Base-by-base conservation (phyloP, 2,329 filamentous ascomycete species). In the Chaetomiaceae sp. region DNA sequence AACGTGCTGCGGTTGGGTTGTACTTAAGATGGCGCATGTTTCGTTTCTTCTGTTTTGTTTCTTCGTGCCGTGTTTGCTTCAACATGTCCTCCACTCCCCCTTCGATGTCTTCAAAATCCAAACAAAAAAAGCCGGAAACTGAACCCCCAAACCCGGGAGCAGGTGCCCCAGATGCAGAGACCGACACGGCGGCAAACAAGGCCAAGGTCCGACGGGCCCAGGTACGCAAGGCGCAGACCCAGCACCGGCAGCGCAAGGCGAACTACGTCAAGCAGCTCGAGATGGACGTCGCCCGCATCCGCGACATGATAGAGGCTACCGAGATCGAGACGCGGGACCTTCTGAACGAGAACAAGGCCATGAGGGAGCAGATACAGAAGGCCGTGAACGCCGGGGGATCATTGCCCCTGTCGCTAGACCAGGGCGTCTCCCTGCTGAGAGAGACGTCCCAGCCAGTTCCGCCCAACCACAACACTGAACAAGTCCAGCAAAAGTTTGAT, bases 201-300 rank as follows among this genome's bases (percentile, higher is more conserved):
- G 68, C 74, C 20, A 70, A 75, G 60, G 56, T 69, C 14, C 74
- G 78, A 4, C 73, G 78, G 0, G 73, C 73, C 3, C 78, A 81
- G 57, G 78, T 81, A 47, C 67, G 77, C 2, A 72, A 70, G 20
- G 78, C 78, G 2, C 78, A 81, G 69, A 73, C 75, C 33, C 73
- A 79, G 62, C 78, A 81, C 59, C 76, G 78, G 14, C 74, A 78
- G 63, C 75, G 78, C 61, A 81, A 80, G 61, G 76, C 75, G 46
- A 75, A 80, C 62, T 79, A 81, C 62, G 71, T 76, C 57, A 75
- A 73, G 61, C 69, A 80, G 66, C 73, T 81, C 27, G 78, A 81
- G 67, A 66, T 73, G 55, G 77, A 81, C 59, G 66, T 77, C 16
- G 68, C 71, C 13, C 68, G 70, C 56, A 70, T 78, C 51, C 73